Base-by-base conservation (phyloP, 225 moss, liverwort and hornwort genomes). In the Rhytidiadelphus loreus region DNA sequence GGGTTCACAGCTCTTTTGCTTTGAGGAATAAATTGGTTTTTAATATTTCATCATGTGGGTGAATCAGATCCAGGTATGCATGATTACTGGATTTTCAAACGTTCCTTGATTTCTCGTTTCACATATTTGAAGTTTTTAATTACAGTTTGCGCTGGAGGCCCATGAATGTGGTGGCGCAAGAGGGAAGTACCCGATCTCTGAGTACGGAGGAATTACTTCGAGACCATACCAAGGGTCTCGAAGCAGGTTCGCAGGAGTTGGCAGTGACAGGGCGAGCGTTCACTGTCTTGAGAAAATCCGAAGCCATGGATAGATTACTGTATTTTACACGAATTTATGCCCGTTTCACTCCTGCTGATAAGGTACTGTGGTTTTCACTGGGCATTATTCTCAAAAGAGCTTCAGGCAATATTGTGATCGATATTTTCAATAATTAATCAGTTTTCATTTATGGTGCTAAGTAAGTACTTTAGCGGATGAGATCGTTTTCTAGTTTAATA, bases 201-300 rank as follows among this genome's bases (percentile, higher is more conserved):
- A 92, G 87, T 73, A 97, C 62, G 62, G 30, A 62, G 62, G 30
- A 64, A 2, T 65, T 97, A 82, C 88, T 96, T 17, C 90, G 86
- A 84, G 90, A 92, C 55, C 87, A 95, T 53, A 77, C 82, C 77
- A 95, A 95, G 88, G 93, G 83, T 63, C 94, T 97, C 50, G 92
- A 96, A 90, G 93, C 89, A 70, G 97, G 96, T 43, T 85, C 70
- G 64, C 84, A 92, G 82, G 97, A 96, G 88, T 88, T 96, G 88
- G 97, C 97, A 88, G 93, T 97, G 41, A 97, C 96, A 75, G 97
- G 96, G 82, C 94, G 88, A 89, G 95, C 97, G 25, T 97, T 97
- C 89, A 91, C 87, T 79, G n/a, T 89, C 73, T 87, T 97, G 85
- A 90, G 95, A 89, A 93, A 86, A 63, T 91, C 96, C 65, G 93